Evolutionary conservation across 495 filamentous ascomycete genomes (phyloP).

Genomic region (Podospora pseudocomata): DNA sequence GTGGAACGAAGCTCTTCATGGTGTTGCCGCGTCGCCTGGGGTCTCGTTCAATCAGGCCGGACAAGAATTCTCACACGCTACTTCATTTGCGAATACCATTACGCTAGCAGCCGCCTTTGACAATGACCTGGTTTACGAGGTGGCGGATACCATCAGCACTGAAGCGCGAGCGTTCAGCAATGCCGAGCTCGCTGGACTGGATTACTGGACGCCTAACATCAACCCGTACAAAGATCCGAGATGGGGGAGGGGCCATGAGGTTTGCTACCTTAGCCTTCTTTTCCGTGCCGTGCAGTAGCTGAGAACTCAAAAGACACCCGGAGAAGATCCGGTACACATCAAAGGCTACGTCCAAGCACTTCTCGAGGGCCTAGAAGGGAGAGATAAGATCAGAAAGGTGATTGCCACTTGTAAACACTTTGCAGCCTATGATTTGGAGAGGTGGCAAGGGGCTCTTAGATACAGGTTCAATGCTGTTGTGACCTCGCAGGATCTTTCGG

Average conservation of each 20-base stretch:
- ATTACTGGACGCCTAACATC: slow-evolving; percentile 67
- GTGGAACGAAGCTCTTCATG: slow-evolving; percentile 55
- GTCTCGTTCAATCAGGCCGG: slow-evolving; percentile 12
- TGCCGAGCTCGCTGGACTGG: slow-evolving; percentile 52
- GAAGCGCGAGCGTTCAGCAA: slow-evolving; percentile 68
- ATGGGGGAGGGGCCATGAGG: slow-evolving; percentile 36
- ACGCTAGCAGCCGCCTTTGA: slow-evolving; percentile 46
- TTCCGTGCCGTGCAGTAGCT: not conserved
- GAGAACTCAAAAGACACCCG: slow-evolving; percentile 26
- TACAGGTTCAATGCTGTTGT: slow-evolving; percentile 41
- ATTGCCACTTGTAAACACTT: slow-evolving; percentile 43
- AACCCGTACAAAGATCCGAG: slow-evolving; percentile 57
- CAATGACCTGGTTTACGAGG: slow-evolving; percentile 41
- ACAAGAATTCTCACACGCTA: slow-evolving; percentile 43
- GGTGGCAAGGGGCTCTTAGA: slow-evolving; percentile 33
- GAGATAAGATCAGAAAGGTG: slow-evolving; percentile 10
- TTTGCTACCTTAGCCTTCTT: not conserved
- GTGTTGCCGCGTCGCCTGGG: slow-evolving; percentile 36
- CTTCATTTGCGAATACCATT: slow-evolving; percentile 48
- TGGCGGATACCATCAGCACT: slow-evolving; percentile 50
- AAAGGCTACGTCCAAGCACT: slow-evolving; percentile 38
- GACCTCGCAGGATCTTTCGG: slow-evolving; percentile 42
- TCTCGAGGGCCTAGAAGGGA: slow-evolving; percentile 29
- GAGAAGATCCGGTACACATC: slow-evolving; percentile 41
- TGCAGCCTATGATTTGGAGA: slow-evolving; percentile 55